These are phyloP conservation scores for Rehmannia glutinosa DNA, from an alignment of 257 asterid genomes.

Conservation along the genomic window DNA sequence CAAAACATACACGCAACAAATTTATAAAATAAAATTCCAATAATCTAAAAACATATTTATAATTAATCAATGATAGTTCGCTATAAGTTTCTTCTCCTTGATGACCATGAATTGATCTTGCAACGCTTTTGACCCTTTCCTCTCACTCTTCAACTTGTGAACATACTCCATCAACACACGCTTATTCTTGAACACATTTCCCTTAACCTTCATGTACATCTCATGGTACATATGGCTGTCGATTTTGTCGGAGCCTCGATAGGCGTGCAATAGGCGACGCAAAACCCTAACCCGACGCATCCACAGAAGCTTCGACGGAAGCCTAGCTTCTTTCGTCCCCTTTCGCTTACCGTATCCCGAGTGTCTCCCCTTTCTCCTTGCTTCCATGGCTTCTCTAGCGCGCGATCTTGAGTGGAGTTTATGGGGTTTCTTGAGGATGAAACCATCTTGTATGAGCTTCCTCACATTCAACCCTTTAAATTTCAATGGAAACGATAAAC, in stretches of 20 bases:
- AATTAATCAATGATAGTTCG: background rate
- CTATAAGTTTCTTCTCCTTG: background rate
- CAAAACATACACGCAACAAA: background rate
- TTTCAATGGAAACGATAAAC: too few relatives aligned
- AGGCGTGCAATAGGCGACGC: conserved; percentile 15
- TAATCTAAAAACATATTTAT: too few relatives aligned
- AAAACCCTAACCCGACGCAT: conserved; percentile 25
- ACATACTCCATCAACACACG: conserved; percentile 25
- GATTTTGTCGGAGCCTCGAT: conserved; percentile 19
- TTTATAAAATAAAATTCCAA: background rate
- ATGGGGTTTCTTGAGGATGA: conserved; percentile 24
- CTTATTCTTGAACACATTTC: conserved; percentile 22
- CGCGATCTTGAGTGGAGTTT: conserved; percentile 28
- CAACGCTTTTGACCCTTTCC: conserved; percentile 2
- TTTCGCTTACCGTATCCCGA: conserved; percentile 37
- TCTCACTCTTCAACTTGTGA: conserved; percentile 20
- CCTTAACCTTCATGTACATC: conserved; percentile 20
- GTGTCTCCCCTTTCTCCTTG: conserved; percentile 24
- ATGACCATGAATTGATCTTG: conserved; percentile 1
- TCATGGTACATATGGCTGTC: conserved; percentile 39
- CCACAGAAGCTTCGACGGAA: conserved; percentile 26
- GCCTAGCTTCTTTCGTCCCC: conserved; percentile 34
- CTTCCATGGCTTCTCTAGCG: conserved; percentile 27
- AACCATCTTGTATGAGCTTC: conserved; percentile 21
- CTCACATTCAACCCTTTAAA: conserved; percentile 17